A percentile compares a stretch with the other conserved stretches of the same genome.
Evolutionary conservation across 495 filamentous ascomycete species (phyloP).

Genomic region (Neurospora terricola): DNA sequence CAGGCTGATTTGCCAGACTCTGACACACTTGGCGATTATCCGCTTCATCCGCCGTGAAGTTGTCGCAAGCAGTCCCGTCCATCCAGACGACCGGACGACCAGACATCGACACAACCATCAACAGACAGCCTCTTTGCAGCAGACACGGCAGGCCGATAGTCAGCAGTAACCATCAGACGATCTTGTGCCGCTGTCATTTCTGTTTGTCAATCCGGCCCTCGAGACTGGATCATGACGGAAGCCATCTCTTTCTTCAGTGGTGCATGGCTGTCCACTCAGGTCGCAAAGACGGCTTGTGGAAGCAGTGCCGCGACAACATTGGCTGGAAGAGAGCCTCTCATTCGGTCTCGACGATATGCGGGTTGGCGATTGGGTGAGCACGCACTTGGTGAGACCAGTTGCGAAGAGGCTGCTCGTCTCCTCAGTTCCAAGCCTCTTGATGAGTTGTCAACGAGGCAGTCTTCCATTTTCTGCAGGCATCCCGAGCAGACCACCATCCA

Average conservation of each 20-base stretch:
- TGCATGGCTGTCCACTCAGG: slow-evolving; percentile 3
- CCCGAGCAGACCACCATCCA: not conserved
- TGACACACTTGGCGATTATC: not conserved
- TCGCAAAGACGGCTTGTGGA: not conserved
- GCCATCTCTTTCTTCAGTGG: slow-evolving; percentile 2
- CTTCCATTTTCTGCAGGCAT: not conserved
- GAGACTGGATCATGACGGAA: not conserved
- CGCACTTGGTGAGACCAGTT: not conserved
- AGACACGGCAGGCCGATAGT: not conserved
- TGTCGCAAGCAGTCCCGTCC: not conserved
- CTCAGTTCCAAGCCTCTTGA: not conserved
- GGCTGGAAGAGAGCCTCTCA: not conserved
- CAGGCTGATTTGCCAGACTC: not conserved
- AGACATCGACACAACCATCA: not conserved
- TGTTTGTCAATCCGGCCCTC: not conserved
- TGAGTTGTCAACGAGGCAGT: not conserved
- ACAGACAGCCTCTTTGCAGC: not conserved
- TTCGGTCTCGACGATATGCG: not conserved
- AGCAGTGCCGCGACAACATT: not conserved
- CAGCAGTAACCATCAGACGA: not conserved
- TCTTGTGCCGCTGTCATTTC: not conserved
- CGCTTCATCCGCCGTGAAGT: not conserved
- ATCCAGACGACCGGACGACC: not conserved
- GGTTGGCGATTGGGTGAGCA: not conserved
- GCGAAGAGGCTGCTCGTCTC: not conserved